Percentiles rank a stretch among this genome's conserved stretches.
These are phyloP conservation scores for Fragaria vesca DNA, from an alignment of 306 rosid species.

Conservation along the genomic window DNA sequence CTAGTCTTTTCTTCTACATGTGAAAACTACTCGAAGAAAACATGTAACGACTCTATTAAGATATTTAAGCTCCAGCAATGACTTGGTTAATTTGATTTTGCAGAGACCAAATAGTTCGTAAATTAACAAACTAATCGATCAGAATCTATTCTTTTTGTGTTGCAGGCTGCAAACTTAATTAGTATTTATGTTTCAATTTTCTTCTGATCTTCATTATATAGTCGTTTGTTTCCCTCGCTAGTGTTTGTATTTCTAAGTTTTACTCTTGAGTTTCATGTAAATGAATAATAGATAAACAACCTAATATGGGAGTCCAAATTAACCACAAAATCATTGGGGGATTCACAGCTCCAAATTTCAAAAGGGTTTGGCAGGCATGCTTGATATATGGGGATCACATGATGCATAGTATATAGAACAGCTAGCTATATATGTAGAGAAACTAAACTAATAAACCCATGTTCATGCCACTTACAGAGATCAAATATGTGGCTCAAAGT, in stretches of 20 bases:
- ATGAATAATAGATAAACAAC: too few species aligned
- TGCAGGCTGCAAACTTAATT: too few species aligned
- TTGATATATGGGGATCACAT: constrained; percentile 1
- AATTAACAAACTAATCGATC: too few species aligned
- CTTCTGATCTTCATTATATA: too few species aligned
- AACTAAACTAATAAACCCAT: neutral
- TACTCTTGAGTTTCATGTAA: too few species aligned
- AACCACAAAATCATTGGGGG: constrained; percentile 5
- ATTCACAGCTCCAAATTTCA: neutral
- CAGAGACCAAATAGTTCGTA: neutral
- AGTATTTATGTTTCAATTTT: too few species aligned
- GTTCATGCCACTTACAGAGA: neutral
- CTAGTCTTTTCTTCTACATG: constrained; percentile 2
- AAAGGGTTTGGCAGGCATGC: neutral
- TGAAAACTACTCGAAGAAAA: neutral
- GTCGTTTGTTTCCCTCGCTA: too few species aligned
- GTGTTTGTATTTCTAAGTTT: too few species aligned
- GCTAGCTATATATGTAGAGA: neutral
- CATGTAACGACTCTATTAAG: too few species aligned
- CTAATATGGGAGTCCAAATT: neutral
- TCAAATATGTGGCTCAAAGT: neutral
- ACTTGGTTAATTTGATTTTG: neutral
- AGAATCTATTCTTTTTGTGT: too few species aligned
- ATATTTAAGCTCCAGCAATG: neutral
- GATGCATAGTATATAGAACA: neutral